phyloP scores from a whole-genome alignment of 2,329 filamentous ascomycete species.

The Pestalotiopsis sp. region DNA sequence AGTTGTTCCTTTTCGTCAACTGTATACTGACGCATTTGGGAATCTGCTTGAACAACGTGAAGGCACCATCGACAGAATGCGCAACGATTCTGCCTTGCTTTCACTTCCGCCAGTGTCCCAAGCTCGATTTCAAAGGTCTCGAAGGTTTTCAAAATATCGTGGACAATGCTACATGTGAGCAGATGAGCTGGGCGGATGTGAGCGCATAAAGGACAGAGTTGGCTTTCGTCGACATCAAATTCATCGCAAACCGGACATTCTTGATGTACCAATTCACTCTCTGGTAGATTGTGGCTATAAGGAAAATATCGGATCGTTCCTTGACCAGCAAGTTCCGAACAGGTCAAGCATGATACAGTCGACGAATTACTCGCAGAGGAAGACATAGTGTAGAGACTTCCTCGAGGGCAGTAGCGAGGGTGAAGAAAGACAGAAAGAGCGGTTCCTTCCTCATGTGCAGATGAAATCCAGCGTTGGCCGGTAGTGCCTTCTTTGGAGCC shows the following conservation, averaged over 20 bases:
- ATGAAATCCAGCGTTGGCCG: too few relatives aligned
- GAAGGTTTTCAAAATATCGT: not conserved
- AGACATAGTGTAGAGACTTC: not conserved
- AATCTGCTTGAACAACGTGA: not conserved
- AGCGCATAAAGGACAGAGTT: not conserved
- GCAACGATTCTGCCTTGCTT: not conserved
- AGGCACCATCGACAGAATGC: not conserved
- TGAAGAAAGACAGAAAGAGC: not conserved
- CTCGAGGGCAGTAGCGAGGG: not conserved
- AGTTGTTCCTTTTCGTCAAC: not conserved
- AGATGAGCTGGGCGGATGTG: not conserved
- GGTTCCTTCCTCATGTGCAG: not conserved
- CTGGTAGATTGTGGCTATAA: rapidly evolving
- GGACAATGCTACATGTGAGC: not conserved
- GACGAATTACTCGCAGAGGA: not conserved
- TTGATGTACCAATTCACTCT: not conserved
- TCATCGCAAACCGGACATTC: not conserved
- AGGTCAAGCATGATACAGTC: not conserved
- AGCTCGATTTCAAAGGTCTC: not conserved
- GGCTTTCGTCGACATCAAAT: not conserved
- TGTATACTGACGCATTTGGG: not conserved
- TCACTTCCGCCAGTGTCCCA: not conserved
- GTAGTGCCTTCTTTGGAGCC: too few relatives aligned
- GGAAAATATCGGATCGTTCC: not conserved
- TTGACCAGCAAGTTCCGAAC: not conserved